Evolutionary conservation across 2,329 filamentous ascomycete species (phyloP).

Genomic region (Exophiala aquamarina): DNA sequence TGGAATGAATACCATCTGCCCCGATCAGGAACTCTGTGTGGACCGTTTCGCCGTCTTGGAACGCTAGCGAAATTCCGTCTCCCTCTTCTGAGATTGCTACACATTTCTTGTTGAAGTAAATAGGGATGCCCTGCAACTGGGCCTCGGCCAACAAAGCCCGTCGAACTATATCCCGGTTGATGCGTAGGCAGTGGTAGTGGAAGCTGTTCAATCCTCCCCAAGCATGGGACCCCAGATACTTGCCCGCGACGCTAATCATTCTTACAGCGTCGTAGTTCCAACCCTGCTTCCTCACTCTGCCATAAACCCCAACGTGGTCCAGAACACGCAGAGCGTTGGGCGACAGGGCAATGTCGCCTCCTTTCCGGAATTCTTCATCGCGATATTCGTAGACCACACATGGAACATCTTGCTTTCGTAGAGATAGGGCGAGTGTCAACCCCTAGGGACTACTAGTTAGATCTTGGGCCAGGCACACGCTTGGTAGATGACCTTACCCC

Average conservation of each 20-base stretch:
- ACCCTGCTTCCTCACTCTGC: slow-evolving; percentile 43
- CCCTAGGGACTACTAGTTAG: slow-evolving; percentile 32
- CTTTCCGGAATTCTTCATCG: slow-evolving; percentile 43
- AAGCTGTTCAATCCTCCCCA: slow-evolving; percentile 30
- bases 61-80: slow-evolving; percentile 8
- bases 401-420: slow-evolving; percentile 52
- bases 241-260: slow-evolving; percentile 40
- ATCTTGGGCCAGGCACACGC: not conserved
- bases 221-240: not conserved
- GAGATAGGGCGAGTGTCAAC: slow-evolving; percentile 54
- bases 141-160: not conserved
- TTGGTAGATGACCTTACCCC: slow-evolving; percentile 1
- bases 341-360: slow-evolving; percentile 58
- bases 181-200: slow-evolving; percentile 25
- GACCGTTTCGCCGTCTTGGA: slow-evolving; percentile 19
- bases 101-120: slow-evolving; percentile 4
- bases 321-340: slow-evolving; percentile 58
- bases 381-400: slow-evolving; percentile 54
- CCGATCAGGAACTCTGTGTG: slow-evolving; percentile 22
- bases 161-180: slow-evolving; percentile 4
- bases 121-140: not conserved
- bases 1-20: slow-evolving; percentile 25
- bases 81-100: not conserved
- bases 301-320: slow-evolving; percentile 50
- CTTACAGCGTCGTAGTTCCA: slow-evolving; percentile 52